These are phyloP conservation scores for Nothophaeocryptopus gaeumannii DNA, from an alignment of 2,329 filamentous ascomycete genomes.

Conservation along the genomic window DNA sequence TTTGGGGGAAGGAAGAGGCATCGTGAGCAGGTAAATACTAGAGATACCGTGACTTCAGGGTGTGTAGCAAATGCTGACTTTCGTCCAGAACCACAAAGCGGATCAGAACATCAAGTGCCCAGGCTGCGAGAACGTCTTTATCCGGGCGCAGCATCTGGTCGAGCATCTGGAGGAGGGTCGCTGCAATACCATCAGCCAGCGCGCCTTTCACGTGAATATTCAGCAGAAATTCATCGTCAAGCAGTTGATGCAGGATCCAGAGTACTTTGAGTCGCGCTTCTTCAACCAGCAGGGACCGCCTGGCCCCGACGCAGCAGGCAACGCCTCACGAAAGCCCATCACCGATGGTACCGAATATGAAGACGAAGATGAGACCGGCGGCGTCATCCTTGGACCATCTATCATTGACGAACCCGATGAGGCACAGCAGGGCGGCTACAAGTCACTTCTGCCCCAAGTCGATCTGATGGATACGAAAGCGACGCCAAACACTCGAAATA, in stretches of 20 bases:
- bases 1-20: conserved; percentile 52
- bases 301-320: not conserved
- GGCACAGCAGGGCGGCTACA: conserved; percentile 21
- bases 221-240: conserved; percentile 51
- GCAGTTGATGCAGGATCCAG: conserved; percentile 31
- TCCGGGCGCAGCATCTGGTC: conserved; percentile 49
- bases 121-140: conserved; percentile 52
- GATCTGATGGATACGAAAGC: conserved; percentile 11
- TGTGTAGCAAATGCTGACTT: conserved; percentile 1
- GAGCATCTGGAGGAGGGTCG: conserved; percentile 54
- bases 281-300: conserved; percentile 14
- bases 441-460: conserved; percentile 13
- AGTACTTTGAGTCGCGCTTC: conserved; percentile 16
- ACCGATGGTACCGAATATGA: conserved; percentile 5
- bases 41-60: not conserved
- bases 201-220: conserved; percentile 49
- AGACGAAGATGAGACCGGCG: conserved; percentile 13
- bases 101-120: conserved; percentile 52
- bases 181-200: conserved; percentile 45
- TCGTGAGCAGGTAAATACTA: conserved; percentile 47
- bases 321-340: not conserved
- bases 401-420: conserved; percentile 17
- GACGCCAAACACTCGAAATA: not conserved
- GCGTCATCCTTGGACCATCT: conserved; percentile 11
- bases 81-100: conserved; percentile 40